These are phyloP conservation scores for Seminavis robusta DNA, from an alignment of 108 stramenopile species.

Conservation along the genomic window DNA sequence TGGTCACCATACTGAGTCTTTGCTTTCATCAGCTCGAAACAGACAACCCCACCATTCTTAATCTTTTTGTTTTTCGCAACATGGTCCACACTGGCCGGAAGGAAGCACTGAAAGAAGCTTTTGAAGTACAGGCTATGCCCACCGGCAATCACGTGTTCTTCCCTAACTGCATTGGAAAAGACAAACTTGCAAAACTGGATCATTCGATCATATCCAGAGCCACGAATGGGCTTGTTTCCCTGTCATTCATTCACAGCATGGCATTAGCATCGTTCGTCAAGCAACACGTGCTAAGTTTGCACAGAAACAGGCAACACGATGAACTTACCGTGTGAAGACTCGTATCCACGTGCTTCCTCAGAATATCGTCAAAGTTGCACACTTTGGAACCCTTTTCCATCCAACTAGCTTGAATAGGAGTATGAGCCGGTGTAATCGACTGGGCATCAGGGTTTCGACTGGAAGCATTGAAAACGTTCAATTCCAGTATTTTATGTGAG, in stretches of 20 bases:
- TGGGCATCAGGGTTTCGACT: slow-evolving; percentile 87
- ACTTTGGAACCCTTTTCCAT: slow-evolving; percentile 53
- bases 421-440: slow-evolving; percentile 75
- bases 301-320: no score
- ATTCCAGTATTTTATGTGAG: no score
- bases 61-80: slow-evolving; percentile 82
- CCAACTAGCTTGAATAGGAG: slow-evolving; percentile 72
- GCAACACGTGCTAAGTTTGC: no score
- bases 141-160: slow-evolving; percentile 67
- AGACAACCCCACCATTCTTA: slow-evolving; percentile 85
- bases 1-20: slow-evolving; percentile 36
- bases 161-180: slow-evolving; percentile 60
- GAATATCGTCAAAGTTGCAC: slow-evolving; percentile 43
- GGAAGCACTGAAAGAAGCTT: slow-evolving; percentile 77
- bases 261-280: no score
- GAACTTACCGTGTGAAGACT: slow-evolving; percentile 53
- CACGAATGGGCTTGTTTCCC: slow-evolving; percentile 85
- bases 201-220: slow-evolving; percentile 80
- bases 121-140: slow-evolving; percentile 93
- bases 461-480: no score
- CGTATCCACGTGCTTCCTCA: slow-evolving; percentile 65
- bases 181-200: slow-evolving; percentile 73
- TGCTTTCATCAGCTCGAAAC: slow-evolving; percentile 71
- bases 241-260: no score
- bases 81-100: slow-evolving; percentile 66